phyloP scores from a whole-genome alignment of 1,284 basidiomycete species.

The Melampsora americana region DNA sequence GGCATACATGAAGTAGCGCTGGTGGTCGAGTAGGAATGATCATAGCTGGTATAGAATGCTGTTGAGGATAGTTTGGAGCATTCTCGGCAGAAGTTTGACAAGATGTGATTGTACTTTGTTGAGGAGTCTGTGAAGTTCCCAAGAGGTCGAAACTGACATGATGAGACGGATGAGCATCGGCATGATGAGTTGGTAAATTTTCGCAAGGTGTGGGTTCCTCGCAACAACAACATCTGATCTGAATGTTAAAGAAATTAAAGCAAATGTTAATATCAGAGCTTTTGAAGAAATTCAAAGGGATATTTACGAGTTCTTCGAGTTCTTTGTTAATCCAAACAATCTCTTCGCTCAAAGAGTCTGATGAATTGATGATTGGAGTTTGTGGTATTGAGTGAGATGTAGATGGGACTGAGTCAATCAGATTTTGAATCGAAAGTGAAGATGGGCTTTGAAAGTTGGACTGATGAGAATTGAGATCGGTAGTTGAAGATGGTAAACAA shows the following conservation, averaged over 20 bases:
- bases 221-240: constrained; percentile 39
- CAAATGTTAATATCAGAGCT: background rate
- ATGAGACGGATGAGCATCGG: constrained; percentile 35
- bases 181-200: constrained; percentile 29
- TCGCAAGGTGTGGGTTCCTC: constrained; percentile 20
- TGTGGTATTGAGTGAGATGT: too few relatives aligned
- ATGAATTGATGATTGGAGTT: background rate
- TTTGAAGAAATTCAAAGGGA: background rate
- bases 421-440: too few relatives aligned
- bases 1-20: constrained; percentile 3
- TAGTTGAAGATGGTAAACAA: constrained; percentile 6
- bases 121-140: constrained; percentile 15
- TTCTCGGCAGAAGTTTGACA: background rate
- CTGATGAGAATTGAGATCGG: too few relatives aligned
- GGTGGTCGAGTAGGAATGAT: background rate
- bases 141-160: constrained; percentile 38
- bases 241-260: background rate
- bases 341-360: constrained; percentile 8
- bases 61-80: background rate
- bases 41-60: background rate
- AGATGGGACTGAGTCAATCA: too few relatives aligned
- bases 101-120: constrained; percentile 1
- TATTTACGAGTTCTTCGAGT: constrained; percentile 28
- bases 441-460: too few relatives aligned
- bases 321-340: constrained; percentile 35